Evolutionary conservation across 345 rosid species (phyloP).

Genomic region (Brassica incana): DNA sequence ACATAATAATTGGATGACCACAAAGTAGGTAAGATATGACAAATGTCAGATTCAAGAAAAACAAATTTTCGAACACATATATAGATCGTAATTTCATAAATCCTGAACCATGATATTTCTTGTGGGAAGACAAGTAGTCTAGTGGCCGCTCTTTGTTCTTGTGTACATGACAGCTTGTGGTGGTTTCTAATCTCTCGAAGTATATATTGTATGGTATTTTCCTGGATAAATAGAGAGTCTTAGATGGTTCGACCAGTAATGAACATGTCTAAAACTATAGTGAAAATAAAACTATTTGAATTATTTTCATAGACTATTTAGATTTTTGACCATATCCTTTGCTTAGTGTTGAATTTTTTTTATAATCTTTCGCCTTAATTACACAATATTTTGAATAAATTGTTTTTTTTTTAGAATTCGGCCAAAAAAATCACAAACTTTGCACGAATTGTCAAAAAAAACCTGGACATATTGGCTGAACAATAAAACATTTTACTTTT

Average conservation of each 20-base stretch:
- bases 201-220: background rate
- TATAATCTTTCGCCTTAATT: too few relatives aligned
- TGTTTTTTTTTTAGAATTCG: too few relatives aligned
- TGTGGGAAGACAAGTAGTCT: constrained; percentile 11
- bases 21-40: background rate
- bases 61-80: background rate
- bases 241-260: background rate
- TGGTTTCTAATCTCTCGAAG: background rate
- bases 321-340: background rate
- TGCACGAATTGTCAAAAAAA: too few relatives aligned
- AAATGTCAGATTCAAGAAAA: background rate
- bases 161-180: background rate
- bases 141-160: constrained; percentile 4
- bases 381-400: too few relatives aligned
- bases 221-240: background rate
- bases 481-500: too few relatives aligned
- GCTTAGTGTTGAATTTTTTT: background rate
- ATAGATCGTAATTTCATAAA: background rate
- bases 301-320: background rate
- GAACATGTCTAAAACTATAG: background rate
- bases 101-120: background rate
- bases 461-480: too few relatives aligned
- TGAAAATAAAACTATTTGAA: background rate
- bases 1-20: constrained; percentile 6
- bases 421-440: too few relatives aligned